Evolutionary conservation across 139 green algal species (phyloP).

Genomic region (Micractinium conductrix): DNA sequence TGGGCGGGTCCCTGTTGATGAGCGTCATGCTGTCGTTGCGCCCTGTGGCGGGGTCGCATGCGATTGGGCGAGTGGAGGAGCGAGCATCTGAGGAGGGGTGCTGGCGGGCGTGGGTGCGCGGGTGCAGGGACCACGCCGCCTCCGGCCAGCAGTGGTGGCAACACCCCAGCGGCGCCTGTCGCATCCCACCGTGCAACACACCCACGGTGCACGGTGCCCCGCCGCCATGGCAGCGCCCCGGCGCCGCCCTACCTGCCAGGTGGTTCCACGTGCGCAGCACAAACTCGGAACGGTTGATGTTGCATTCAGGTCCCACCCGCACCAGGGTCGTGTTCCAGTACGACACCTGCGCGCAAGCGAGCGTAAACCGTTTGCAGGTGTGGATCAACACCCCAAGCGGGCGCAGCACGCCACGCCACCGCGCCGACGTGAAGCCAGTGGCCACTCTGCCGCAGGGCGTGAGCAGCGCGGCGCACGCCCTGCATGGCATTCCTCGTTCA

Average conservation of each 20-base stretch:
- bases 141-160: too few relatives aligned
- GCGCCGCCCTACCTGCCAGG: too few relatives aligned
- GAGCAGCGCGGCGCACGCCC: background rate
- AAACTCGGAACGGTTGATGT: too few relatives aligned
- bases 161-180: background rate
- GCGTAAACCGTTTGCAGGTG: too few relatives aligned
- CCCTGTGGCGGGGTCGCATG: background rate
- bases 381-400: background rate
- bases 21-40: background rate
- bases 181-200: background rate
- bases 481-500: background rate
- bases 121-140: background rate
- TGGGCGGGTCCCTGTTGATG: background rate
- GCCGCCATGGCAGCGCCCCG: background rate
- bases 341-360: too few relatives aligned
- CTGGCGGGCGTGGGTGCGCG: background rate
- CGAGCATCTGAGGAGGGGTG: background rate
- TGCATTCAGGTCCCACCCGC: too few relatives aligned
- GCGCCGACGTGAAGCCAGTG: background rate
- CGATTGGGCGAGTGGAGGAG: background rate
- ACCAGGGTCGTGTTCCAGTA: too few relatives aligned
- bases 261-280: too few relatives aligned
- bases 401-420: background rate
- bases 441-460: background rate
- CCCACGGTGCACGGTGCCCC: too few relatives aligned